phyloP scores from a whole-genome alignment of 2,329 filamentous ascomycete genomes.

The Neofusicoccum umdonicola region DNA sequence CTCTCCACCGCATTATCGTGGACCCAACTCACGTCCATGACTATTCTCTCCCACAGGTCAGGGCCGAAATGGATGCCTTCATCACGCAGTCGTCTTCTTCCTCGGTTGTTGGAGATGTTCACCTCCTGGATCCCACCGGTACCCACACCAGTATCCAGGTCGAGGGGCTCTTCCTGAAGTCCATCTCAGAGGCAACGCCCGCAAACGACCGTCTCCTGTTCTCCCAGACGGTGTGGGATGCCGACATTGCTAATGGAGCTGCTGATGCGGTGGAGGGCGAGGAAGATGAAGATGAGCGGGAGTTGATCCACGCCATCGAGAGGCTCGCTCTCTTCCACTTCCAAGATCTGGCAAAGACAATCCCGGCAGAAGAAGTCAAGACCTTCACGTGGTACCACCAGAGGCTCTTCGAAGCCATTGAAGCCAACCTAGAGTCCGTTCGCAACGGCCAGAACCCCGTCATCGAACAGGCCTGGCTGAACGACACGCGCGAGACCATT shows the following conservation, averaged over 20 bases:
- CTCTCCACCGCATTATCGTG: conserved; percentile 23
- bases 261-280: background rate
- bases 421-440: background rate
- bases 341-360: background rate
- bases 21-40: conserved; percentile 19
- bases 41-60: background rate
- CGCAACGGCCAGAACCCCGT: background rate
- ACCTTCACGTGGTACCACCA: background rate
- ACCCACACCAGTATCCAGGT: background rate
- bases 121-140: background rate
- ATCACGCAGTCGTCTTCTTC: background rate
- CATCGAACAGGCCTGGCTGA: background rate
- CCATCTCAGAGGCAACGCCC: background rate
- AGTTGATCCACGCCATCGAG: background rate
- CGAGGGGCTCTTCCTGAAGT: background rate
- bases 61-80: background rate
- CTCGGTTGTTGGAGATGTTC: background rate
- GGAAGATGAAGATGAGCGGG: background rate
- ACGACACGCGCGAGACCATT: background rate
- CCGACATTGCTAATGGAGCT: background rate
- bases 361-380: background rate
- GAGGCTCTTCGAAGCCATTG: background rate
- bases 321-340: background rate
- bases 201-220: background rate
- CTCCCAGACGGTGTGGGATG: background rate